These are phyloP conservation scores for Diutina pseudorugosa DNA, from an alignment of 1,139 yeast genomes.

Conservation along the genomic window DNA sequence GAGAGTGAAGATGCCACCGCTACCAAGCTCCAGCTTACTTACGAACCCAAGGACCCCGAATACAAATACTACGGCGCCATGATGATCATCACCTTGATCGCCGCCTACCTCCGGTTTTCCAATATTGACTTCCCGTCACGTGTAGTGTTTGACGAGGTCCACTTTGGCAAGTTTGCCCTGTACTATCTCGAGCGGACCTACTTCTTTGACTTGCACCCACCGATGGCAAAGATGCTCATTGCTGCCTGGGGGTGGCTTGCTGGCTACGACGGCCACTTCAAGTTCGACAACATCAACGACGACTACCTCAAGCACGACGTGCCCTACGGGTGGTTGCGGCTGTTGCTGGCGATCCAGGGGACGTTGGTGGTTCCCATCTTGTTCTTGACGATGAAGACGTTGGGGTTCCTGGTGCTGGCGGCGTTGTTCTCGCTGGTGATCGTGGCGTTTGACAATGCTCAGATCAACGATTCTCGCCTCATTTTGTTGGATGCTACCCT, in stretches of 20 bases:
- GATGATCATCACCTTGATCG: neutral
- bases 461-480: constrained; percentile 79
- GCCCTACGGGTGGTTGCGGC: constrained; percentile 82
- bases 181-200: constrained; percentile 73
- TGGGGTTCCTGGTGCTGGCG: constrained; percentile 69
- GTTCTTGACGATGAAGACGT: constrained; percentile 71
- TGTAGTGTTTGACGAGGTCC: constrained; percentile 97
- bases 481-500: constrained; percentile 86
- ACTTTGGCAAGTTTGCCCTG: constrained; percentile 92
- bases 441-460: constrained; percentile 84
- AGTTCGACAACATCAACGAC: constrained; percentile 86
- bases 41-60: neutral
- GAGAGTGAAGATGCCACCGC: neutral
- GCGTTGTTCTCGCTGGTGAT: constrained; percentile 71
- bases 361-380: constrained; percentile 71
- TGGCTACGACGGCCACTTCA: constrained; percentile 83
- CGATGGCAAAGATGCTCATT: constrained; percentile 86
- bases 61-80: neutral
- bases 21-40: neutral
- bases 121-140: neutral
- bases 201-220: constrained; percentile 96
- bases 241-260: constrained; percentile 84
- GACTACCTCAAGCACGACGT: constrained; percentile 63
- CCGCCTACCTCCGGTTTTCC: constrained; percentile 2
- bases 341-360: constrained; percentile 75